These are phyloP conservation scores for Digitaria exilis DNA, from an alignment of 202 grass and related monocot genomes.

Conservation along the genomic window DNA sequence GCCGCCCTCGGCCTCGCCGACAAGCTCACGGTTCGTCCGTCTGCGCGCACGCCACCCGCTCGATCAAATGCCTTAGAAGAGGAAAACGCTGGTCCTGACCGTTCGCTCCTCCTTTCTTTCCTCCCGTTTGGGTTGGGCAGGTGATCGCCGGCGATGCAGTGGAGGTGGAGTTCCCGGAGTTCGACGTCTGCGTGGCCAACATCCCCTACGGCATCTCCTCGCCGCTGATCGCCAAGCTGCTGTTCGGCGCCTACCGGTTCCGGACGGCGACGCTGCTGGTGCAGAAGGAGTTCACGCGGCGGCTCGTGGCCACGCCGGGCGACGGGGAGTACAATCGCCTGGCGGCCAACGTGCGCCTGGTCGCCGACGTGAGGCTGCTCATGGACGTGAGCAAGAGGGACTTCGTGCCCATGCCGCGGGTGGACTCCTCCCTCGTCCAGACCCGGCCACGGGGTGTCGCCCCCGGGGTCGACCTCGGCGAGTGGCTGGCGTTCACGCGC, in stretches of 20 bases:
- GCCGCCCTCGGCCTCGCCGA: constrained; percentile 33
- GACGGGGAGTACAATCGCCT: constrained; percentile 88
- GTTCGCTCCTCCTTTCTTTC: too few species aligned
- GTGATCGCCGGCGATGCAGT: constrained; percentile 66
- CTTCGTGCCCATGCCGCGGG: constrained; percentile 77
- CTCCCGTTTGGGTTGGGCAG: constrained; percentile 20
- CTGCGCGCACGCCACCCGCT: background rate
- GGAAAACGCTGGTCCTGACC: background rate
- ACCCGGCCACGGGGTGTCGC: constrained; percentile 41
- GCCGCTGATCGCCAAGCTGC: constrained; percentile 80
- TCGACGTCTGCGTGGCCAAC: constrained; percentile 79
- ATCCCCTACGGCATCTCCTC: constrained; percentile 86
- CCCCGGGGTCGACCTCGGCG: constrained; percentile 43
- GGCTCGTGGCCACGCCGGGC: constrained; percentile 58
- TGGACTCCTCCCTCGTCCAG: constrained; percentile 84
- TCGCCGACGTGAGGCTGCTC: constrained; percentile 56
- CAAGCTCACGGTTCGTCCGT: constrained; percentile 45
- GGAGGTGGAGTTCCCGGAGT: constrained; percentile 65
- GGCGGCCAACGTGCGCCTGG: constrained; percentile 68
- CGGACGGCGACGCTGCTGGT: constrained; percentile 71
- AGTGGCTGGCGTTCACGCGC: constrained; percentile 87
- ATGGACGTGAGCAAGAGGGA: constrained; percentile 86
- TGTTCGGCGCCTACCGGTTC: constrained; percentile 63
- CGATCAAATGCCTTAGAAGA: background rate
- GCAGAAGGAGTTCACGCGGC: constrained; percentile 78